Evolutionary conservation across 257 asterid genomes (phyloP), one percentile per base, ranked within the genome.

Genomic region (Ballota nigra): DNA sequence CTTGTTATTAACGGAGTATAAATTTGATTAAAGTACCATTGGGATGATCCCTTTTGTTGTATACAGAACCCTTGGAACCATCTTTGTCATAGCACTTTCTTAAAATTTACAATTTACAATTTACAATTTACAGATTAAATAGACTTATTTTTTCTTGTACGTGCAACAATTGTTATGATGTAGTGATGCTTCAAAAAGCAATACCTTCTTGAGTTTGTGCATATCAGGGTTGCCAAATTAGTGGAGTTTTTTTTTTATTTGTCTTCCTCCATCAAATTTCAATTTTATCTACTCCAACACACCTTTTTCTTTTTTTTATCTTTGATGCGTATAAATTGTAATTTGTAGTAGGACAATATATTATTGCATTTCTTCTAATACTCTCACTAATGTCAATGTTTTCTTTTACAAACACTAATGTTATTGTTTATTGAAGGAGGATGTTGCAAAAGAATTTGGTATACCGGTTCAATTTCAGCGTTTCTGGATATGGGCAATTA

Each of bases 401-500:
- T n/a, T n/a, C n/a, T n/a, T n/a, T n/a, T n/a, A n/a, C n/a, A n/a
- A n/a, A n/a, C n/a, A n/a, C n/a, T n/a, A n/a, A n/a, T n/a, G n/a
- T n/a, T n/a, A n/a, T n/a, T n/a, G n/a, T n/a, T 73, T 83, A 38
- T 72, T 85, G 85, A 83, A 94, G 99, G 97, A 91, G 81, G 97
- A 94, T 72, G 97, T 94, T 67, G 99, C 97, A 68, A 89, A 87
- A 78, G 97, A 91, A 79, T 74, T 88, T 51, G 95, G 97, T 23
- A 77, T 91, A 71, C 97, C 97, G 64, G 97, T 91, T 80, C 96
- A 94, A 62, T 85, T 67, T 82, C 97, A 84, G 86, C 96, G 99
- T 56, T 94, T 86, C 73, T 94, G 99, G 98, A 80, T 91, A 69
- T 94, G 99, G 99, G 98, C 98, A 63, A 94, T n/a, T n/a, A n/a